Evolutionary conservation across 371 early-diverging fungal genomes (phyloP), one percentile per base, ranked within the genome.

Genomic region (Mortierella polycephala): DNA sequence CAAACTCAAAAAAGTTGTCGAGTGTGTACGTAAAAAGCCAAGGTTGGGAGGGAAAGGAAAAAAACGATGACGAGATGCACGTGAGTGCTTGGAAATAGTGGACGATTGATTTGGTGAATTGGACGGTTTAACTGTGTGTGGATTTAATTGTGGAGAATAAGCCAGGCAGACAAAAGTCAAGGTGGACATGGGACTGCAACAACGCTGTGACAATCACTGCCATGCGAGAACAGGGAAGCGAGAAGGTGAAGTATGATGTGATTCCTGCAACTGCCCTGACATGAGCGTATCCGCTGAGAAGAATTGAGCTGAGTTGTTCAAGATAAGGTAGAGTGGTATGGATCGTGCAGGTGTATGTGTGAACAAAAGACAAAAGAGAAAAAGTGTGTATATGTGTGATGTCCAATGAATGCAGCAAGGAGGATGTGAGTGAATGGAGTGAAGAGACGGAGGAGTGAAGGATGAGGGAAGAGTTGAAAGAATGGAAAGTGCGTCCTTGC

Each of bases 1-100:
- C n/a, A n/a, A n/a, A n/a, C n/a, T n/a, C n/a, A n/a, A n/a, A 60
- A 50, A 7, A 42, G 16, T 60, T 46, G 60, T 47, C 50, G 61
- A 20, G 18, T 44, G 50, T 58, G 57, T 52, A 67, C 61, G 67
- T 66, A 52, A 66, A 60, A 60, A 39, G 49, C 23, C 23, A 7
- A n/a, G n/a, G n/a, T n/a, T n/a, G 44, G 13, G 40, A 21, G n/a
- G 57, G 7, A 40, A 10, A 0, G n/a, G 16, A 41, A 1, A 14
- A 44, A 37, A 7, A 14, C 58, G 16, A 10, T n/a, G 23, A 30
- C 5, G 12, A 1, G 42, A 44, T 18, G 8, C 61, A 60, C 61
- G 61, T 60, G 61, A 60, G 14, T 37, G 11, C 49, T 18, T 60
- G 61, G 61, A 60, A 60, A 11, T 60, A 60, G 16, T 45, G 61